phyloP scores from a whole-genome alignment of 345 rosid genomes.

The Rhodamnia rubescens region DNA sequence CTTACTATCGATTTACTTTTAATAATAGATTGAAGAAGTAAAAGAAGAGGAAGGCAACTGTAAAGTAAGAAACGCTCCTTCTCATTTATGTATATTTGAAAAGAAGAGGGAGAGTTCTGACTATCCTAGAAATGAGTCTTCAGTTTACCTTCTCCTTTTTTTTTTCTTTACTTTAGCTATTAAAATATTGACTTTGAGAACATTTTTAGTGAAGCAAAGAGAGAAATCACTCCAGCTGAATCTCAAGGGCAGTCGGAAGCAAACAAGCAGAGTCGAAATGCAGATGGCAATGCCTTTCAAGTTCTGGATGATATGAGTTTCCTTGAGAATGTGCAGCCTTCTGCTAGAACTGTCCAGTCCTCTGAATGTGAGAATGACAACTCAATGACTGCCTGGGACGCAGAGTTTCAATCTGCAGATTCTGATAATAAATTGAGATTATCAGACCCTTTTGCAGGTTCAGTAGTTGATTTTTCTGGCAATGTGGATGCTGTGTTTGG shows the following conservation, averaged over 20 bases:
- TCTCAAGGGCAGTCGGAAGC: conserved; percentile 9
- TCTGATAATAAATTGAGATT: not conserved
- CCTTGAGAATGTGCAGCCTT: not conserved
- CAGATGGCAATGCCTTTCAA: not conserved
- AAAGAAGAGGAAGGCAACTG: not conserved
- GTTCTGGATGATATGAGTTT: not conserved
- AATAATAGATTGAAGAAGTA: not conserved
- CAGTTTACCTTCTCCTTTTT: not conserved
- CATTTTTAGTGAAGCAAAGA: conserved; percentile 30
- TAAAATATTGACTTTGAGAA: conserved; percentile 23
- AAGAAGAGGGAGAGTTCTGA: not conserved
- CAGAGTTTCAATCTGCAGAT: not conserved
- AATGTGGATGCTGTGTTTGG: conserved; percentile 10
- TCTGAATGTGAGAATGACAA: not conserved
- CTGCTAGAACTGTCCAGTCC: not conserved
- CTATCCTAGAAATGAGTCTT: not conserved
- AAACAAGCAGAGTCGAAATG: conserved; percentile 9
- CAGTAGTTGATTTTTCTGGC: not conserved
- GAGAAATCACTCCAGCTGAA: conserved; percentile 4
- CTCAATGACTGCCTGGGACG: not conserved
- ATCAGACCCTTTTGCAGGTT: conserved; percentile 2
- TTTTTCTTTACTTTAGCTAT: not conserved
- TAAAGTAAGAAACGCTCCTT: not conserved
- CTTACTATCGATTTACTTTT: not conserved
- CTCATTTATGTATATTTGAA: not conserved